Evolutionary conservation across 2,329 filamentous ascomycete genomes (phyloP), one percentile per base, ranked within the genome.

Genomic region (Thermoascus crustaceus): DNA sequence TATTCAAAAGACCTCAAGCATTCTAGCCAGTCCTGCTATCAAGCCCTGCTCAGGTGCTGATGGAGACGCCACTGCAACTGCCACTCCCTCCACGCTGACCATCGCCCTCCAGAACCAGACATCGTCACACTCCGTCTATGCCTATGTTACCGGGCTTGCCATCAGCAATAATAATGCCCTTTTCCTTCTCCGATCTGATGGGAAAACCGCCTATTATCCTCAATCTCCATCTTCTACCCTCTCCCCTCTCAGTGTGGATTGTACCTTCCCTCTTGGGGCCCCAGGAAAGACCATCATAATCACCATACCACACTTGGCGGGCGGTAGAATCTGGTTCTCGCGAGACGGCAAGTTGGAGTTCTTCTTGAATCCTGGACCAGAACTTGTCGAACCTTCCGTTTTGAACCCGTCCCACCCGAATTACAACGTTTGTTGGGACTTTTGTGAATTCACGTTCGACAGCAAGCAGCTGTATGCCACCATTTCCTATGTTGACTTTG

Each of bases 401-500:
- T 80, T 75, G 20, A 87, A 87, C 55, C 55, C 68, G 0, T 56
- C 68, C 0, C 80, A 85, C 49, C 58, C 69, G 2, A 84, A 82
- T 54, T 76, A 77, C 52, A 62, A 71, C 22, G 60, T 72, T 30
- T 60, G 68, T 39, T 85, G 80, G 80, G 72, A 69, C 18, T 85
- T 84, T 52, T 76, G 71, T 61, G 80, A 85, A 58, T 78, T 82
- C 48, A 81, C 78, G 10, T 81, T 72, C 59, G 82, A 82, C 56
- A 48, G 58, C 22, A 50, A 55, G 20, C 68, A 82, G 55, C 60
- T 83, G 4, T 84, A 75, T 51, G 76, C 74, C 47, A 83, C 83
- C 47, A 78, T 88, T 48, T 76, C 71, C 42, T 80, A 82, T 54
- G 84, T 88, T 35, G 83, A 88, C 63, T 88, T 88, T 58, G 73